Percentiles rank a stretch among this genome's conserved stretches.
Evolutionary conservation across 768 basidiomycete species (phyloP).

Genomic region (Boletales sp.): DNA sequence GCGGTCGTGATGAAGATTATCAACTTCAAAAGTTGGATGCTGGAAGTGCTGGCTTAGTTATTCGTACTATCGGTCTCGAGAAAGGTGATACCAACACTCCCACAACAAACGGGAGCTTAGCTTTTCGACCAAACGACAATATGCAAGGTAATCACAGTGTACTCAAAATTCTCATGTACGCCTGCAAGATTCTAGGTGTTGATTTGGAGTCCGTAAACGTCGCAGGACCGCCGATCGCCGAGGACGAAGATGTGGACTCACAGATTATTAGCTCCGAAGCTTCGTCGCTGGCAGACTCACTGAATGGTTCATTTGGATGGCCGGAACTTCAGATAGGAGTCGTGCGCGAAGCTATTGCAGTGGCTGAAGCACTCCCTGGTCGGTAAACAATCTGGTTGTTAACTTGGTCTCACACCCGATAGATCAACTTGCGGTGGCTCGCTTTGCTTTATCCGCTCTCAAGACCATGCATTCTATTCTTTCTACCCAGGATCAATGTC

Average conservation of each 20-base stretch:
- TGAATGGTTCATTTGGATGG: conserved; percentile 77
- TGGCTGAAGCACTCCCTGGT: conserved; percentile 92
- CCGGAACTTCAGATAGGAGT: conserved; percentile 91
- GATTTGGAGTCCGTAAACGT: conserved; percentile 70
- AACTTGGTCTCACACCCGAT: conserved; percentile 6
- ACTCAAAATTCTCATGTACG: conserved; percentile 66
- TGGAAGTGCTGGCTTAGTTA: conserved; percentile 42
- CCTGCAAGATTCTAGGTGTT: conserved; percentile 79
- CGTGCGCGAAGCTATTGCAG: conserved; percentile 87
- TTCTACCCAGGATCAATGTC: conserved; percentile 72
- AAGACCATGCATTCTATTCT: conserved; percentile 69
- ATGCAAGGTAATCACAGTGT: conserved; percentile 79
- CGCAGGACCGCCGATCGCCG: conserved; percentile 28
- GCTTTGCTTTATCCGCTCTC: conserved; percentile 85
- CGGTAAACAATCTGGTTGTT: conserved; percentile 17
- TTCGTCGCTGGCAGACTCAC: conserved; percentile 34
- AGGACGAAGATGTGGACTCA: conserved; percentile 14
- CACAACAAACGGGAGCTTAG: conserved; percentile 53
- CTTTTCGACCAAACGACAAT: conserved; percentile 69
- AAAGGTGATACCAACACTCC: conserved; percentile 22
- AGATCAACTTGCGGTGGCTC: conserved; percentile 86
- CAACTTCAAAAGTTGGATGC: conserved; percentile 37
- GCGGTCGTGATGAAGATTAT: conserved; percentile 71
- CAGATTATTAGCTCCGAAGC: conserved; percentile 30
- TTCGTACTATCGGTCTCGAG: conserved; percentile 41